Evolutionary conservation across 306 rosid species (phyloP).

Genomic region (Pterocarpus santalinus): DNA sequence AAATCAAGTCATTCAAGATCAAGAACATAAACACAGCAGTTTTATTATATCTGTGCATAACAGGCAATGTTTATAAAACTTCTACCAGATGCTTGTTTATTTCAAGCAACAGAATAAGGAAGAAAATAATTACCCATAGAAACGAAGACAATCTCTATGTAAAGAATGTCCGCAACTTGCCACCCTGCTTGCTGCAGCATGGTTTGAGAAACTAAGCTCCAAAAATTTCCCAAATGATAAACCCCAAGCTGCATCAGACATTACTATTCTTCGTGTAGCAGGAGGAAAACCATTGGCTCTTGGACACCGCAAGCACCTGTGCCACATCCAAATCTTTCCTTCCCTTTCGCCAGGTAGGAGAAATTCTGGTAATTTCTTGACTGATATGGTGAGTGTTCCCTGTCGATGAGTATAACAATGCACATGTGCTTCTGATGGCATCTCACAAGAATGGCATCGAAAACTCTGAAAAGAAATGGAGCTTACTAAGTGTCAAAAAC

Average conservation of each 20-base stretch:
- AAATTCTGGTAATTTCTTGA: constrained; percentile 77
- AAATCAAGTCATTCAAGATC: constrained; percentile 31
- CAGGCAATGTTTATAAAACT: constrained; percentile 18
- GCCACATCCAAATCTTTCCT: constrained; percentile 99
- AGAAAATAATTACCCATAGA: constrained; percentile 77
- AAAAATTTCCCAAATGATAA: constrained; percentile 97
- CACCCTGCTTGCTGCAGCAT: constrained; percentile 98
- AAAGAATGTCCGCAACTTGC: constrained; percentile 99
- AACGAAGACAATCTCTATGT: constrained; percentile 98
- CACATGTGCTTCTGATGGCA: constrained; percentile 99
- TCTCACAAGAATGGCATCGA: constrained; percentile 82
- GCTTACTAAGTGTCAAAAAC: constrained; percentile 38
- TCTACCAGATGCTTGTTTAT: constrained; percentile 27
- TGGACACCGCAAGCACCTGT: constrained; percentile 95
- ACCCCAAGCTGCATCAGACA: constrained; percentile 99
- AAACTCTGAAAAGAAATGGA: constrained; percentile 65
- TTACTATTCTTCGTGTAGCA: constrained; percentile 87
- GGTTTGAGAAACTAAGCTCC: constrained; percentile 99
- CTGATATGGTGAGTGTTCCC: constrained; percentile 97
- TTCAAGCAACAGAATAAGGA: constrained; percentile 23
- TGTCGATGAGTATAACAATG: constrained; percentile 95
- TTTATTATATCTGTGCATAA: background rate
- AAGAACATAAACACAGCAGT: constrained; percentile 24
- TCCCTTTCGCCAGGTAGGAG: constrained; percentile 92
- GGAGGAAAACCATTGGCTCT: constrained; percentile 92